Evolutionary conservation across 164 flowering plant genomes (phyloP).

Genomic region (Kingdonia uniflora): DNA sequence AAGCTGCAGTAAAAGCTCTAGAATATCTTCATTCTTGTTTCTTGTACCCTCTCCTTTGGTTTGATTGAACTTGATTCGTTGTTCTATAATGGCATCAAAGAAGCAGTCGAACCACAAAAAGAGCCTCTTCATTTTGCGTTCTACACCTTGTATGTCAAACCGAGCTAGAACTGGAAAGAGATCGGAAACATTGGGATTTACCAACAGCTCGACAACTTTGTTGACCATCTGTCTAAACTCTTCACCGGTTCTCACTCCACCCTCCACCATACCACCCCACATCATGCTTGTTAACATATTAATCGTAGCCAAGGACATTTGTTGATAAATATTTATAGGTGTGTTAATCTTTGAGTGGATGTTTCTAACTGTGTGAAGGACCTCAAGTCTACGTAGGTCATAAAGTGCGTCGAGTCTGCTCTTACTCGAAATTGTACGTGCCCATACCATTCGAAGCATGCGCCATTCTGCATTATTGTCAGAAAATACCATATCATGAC

Average conservation of each 20-base stretch:
- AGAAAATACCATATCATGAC: slow-evolving; percentile 26
- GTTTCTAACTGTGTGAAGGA: slow-evolving; percentile 16
- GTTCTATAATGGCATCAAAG: slow-evolving; percentile 1
- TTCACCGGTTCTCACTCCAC: neutral
- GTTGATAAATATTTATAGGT: slow-evolving; percentile 34
- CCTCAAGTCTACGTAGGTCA: slow-evolving; percentile 24
- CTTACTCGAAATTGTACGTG: slow-evolving; percentile 26
- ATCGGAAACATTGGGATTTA: slow-evolving; percentile 11
- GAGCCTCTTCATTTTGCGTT: slow-evolving; percentile 6
- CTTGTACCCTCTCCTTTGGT: neutral
- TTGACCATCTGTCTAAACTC: neutral
- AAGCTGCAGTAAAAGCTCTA: slow-evolving; percentile 17
- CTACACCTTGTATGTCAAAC: slow-evolving; percentile 17
- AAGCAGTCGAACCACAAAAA: slow-evolving; percentile 4
- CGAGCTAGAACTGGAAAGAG: slow-evolving; percentile 22
- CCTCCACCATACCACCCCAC: slow-evolving; percentile 1
- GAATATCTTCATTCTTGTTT: slow-evolving; percentile 15
- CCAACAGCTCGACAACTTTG: neutral
- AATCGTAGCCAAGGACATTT: slow-evolving; percentile 15
- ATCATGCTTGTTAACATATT: slow-evolving; percentile 1
- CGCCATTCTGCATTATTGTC: slow-evolving; percentile 38
- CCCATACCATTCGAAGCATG: slow-evolving; percentile 36
- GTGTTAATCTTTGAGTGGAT: slow-evolving; percentile 16
- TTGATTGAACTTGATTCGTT: neutral
- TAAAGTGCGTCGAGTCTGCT: slow-evolving; percentile 29